Conservation (phyloP, 371 early-diverging fungal species). For the Mucor sp. region DNA sequence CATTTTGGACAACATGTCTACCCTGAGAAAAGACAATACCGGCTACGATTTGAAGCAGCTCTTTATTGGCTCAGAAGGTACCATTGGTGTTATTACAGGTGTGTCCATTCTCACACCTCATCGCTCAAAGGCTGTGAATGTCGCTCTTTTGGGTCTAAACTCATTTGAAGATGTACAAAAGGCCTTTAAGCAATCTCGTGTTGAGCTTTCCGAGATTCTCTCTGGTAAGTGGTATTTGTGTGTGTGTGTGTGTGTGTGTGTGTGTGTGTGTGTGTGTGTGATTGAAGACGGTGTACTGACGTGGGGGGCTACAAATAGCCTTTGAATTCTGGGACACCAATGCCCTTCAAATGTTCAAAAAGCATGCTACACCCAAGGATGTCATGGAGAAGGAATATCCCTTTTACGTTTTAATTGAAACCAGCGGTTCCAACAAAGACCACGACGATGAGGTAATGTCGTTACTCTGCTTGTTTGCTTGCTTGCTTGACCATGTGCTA, state of each 20-base stretch:
- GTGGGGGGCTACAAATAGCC: constrained; percentile 55
- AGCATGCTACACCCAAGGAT: constrained; percentile 62
- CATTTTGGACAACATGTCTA: constrained; percentile 77
- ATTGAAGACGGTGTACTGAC: too few relatives aligned
- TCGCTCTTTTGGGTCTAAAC: constrained; percentile 80
- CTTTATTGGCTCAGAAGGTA: constrained; percentile 95
- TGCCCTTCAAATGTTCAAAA: constrained; percentile 69
- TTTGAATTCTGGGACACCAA: constrained; percentile 95
- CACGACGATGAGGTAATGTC: constrained; percentile 80
- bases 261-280: too few relatives aligned
- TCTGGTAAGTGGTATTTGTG: constrained; percentile 57
- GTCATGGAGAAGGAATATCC: constrained; percentile 70
- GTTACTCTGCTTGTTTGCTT: background rate
- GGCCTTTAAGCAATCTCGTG: constrained; percentile 76
- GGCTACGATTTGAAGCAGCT: constrained; percentile 94
- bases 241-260: too few relatives aligned
- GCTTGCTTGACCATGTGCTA: too few relatives aligned
- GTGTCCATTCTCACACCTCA: constrained; percentile 66
- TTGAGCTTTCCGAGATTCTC: constrained; percentile 88
- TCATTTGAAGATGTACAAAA: constrained; percentile 79
- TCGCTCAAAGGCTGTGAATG: constrained; percentile 63
- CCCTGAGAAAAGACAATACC: constrained; percentile 85
- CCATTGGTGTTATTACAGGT: constrained; percentile 88
- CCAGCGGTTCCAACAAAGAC: constrained; percentile 87
- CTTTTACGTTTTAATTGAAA: constrained; percentile 96